Conservation (phyloP, 1,284 basidiomycete species). For the Marasmius sp. region DNA sequence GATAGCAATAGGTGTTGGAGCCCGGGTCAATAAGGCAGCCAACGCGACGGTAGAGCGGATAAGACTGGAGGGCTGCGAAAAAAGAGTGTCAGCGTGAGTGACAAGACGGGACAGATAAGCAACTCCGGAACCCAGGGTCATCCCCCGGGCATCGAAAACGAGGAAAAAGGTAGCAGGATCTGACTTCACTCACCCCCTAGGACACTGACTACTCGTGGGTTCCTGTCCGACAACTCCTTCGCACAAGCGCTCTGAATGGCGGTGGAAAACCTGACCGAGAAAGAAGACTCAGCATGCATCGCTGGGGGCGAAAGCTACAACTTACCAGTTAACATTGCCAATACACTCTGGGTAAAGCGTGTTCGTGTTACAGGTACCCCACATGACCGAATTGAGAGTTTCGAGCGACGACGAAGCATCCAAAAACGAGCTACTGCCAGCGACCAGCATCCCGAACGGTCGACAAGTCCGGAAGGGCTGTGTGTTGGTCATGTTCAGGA, state of each 20-base stretch:
- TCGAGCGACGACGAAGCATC: constrained; percentile 2
- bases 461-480: constrained; percentile 66
- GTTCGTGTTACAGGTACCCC: constrained; percentile 76
- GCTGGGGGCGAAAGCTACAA: not conserved
- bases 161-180: not conserved
- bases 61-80: constrained; percentile 54
- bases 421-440: constrained; percentile 41
- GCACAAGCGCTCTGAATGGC: constrained; percentile 48
- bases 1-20: constrained; percentile 67
- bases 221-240: constrained; percentile 51
- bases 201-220: constrained; percentile 48
- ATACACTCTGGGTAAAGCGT: constrained; percentile 47
- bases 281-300: not conserved
- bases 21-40: constrained; percentile 56
- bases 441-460: constrained; percentile 72
- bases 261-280: constrained; percentile 40
- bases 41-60: constrained; percentile 52
- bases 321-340: constrained; percentile 52
- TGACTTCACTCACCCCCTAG: constrained; percentile 45
- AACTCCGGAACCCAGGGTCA: too few species aligned
- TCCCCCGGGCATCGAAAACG: too few species aligned
- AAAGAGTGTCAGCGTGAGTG: not conserved
- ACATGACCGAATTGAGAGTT: constrained; percentile 72
- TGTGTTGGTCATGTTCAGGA: constrained; percentile 68
- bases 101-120: too few species aligned